Base-by-base conservation (phyloP, 257 asterid species). In the Gentiana macrophylla region DNA sequence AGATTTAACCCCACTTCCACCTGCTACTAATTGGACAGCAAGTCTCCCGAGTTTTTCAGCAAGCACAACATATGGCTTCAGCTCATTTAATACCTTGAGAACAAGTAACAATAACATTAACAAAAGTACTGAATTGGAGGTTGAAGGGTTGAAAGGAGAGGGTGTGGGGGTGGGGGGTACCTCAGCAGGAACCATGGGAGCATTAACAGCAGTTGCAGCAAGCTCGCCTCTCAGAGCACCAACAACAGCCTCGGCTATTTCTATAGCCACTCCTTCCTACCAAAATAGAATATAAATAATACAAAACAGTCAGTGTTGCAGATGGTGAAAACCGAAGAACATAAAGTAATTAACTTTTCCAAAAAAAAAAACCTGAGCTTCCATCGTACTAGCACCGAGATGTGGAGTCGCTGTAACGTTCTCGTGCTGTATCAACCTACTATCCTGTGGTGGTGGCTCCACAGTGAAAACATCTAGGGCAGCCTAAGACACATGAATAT, bases 211-310 rank as follows among this genome's bases (percentile, higher is more conserved):
- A 57, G 97, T 90, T 46, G 97, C 84, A 57, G 97, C 82, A 68
- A 90, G 96, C 78, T 90, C 97, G 54, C 97, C 97, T 56, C 76
- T 83, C 79, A 90, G 65, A 13, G 97, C 97, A 49, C 97, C 97
- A 55, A 90, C 94, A 61, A 90, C 96, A 50, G 97, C 97, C 72
- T 90, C 97, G 57, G 97, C 97, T 41, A 90, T 80, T 80, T 90
- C 97, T 75, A 90, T 80, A 55, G 97, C 96, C 55, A 90, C 97
- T 36, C 91, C 97, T 82, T 90, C 97, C 97, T 90, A 82, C n/a
- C n/a, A n/a, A n/a, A n/a, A n/a, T n/a, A n/a, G n/a, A 33, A n/a
- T n/a, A n/a, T n/a, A n/a, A n/a, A n/a, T n/a, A n/a, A n/a, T n/a
- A n/a, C n/a, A n/a, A n/a, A n/a, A n/a, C n/a, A n/a, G n/a, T n/a